Evolutionary conservation across 768 basidiomycete genomes (phyloP), one percentile per base, ranked within the genome.

Genomic region (Macrolepiota fuliginosa): DNA sequence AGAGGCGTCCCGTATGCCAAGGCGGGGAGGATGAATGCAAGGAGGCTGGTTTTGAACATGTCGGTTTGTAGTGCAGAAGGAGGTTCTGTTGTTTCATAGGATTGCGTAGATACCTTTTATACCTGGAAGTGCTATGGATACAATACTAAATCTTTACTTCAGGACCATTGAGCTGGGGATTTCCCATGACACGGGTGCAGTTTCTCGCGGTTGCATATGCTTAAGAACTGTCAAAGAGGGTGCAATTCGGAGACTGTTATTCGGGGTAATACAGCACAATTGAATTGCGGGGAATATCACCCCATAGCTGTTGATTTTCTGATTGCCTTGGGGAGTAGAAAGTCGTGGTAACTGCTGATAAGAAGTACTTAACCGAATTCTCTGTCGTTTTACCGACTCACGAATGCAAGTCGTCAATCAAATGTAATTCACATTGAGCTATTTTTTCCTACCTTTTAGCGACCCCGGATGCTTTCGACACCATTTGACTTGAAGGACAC

Each of bases 1-100:
- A 47, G 52, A 6, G 61, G 62, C 6, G 62, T 63, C 7, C 70
- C 70, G 6, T 65, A 54, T 17, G 72, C 69, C 1, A 68, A 12
- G n/a, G 69, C 65, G 13, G 69, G 66, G 54, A 69, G 32, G 19
- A 49, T 58, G 56, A 69, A 56, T 5, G 66, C 53, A 15, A 68
- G 59, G n/a, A 70, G 36, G 51, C 39, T 42, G 49, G 15, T 39
- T 50, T 56, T 57, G 61, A 62, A 53, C 70, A 71, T 70, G n/a
- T 32, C 29, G 22, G 17, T 37, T 35, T 29, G 52, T 45, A 10
- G 13, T 25, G 10, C 35, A 27, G 19, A 25, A 25, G 15, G 12
- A 45, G 27, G 17, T 17, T 22, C 36, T 54, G 58, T 19, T 32
- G 40, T 49, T 27, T 19, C 13, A 4, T 22, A 2, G 25, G 2